phyloP scores from a whole-genome alignment of 2,329 filamentous ascomycete species.

The Lachnellula subtilissima region DNA sequence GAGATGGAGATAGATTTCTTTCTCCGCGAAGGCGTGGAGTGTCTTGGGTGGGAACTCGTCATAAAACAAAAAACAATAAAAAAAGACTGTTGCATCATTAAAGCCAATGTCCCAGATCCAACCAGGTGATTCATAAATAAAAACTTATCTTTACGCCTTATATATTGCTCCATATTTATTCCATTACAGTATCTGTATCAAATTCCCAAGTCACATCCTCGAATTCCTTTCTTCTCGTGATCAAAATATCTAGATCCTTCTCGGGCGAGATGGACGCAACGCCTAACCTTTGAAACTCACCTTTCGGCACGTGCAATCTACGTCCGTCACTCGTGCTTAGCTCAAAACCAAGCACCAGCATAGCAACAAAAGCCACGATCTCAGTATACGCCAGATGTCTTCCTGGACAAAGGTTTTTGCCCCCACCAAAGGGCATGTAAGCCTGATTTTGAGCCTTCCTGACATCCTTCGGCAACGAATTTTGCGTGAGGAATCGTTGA shows the following conservation, averaged over 20 bases:
- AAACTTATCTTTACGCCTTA: no score
- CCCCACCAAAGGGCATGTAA: constrained; percentile 36
- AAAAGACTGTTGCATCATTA: no score
- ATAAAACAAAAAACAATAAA: no score
- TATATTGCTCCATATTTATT: no score
- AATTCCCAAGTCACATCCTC: constrained; percentile 15
- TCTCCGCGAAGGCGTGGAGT: no score
- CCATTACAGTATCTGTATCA: neutral
- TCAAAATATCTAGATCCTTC: constrained; percentile 10
- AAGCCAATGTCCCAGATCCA: no score
- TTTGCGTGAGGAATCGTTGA: constrained; percentile 33
- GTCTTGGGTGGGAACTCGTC: no score
- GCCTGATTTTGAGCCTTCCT: constrained; percentile 9
- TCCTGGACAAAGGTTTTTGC: constrained; percentile 36
- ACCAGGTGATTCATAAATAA: no score
- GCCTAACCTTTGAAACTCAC: constrained; percentile 5
- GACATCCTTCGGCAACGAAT: constrained; percentile 7
- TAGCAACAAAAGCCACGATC: constrained; percentile 32
- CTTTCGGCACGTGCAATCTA: constrained; percentile 8
- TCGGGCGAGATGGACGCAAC: constrained; percentile 14
- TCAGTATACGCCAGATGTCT: constrained; percentile 35
- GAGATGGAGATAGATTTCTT: no score
- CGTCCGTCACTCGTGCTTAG: constrained; percentile 7
- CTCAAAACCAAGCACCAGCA: constrained; percentile 33
- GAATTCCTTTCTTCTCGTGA: constrained; percentile 17